Conservation (phyloP, 148 eudicot species). For the Pouteria glomerata region DNA sequence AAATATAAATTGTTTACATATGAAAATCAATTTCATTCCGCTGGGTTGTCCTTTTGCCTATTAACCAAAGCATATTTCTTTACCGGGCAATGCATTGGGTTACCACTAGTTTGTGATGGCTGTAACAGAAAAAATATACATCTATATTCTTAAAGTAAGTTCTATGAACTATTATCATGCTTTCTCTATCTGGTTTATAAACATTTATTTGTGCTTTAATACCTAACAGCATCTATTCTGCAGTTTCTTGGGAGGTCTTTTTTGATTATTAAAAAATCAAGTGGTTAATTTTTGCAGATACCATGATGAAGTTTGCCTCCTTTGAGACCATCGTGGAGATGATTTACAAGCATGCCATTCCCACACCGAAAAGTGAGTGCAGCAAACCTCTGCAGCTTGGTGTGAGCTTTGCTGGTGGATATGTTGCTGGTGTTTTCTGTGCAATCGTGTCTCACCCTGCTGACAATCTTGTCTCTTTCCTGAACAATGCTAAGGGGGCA, state of each 20-base stretch:
- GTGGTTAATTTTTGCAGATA: constrained; percentile 47
- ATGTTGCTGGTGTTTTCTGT: constrained; percentile 86
- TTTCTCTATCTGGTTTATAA: background rate
- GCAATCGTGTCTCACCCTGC: constrained; percentile 95
- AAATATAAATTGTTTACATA: no score
- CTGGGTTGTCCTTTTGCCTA: no score
- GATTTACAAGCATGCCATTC: constrained; percentile 81
- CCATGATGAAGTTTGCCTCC: constrained; percentile 99
- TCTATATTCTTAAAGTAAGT: background rate
- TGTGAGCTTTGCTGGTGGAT: constrained; percentile 96
- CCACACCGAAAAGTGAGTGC: constrained; percentile 75
- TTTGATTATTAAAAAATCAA: background rate
- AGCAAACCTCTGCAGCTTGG: constrained; percentile 88
- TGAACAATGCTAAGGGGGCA: constrained; percentile 91
- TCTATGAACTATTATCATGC: background rate
- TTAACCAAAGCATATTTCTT: no score
- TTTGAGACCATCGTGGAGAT: constrained; percentile 87
- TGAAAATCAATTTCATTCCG: no score
- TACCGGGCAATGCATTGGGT: no score
- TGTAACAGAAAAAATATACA: no score
- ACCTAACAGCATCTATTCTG: background rate
- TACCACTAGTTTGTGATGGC: no score
- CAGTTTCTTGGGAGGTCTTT: no score
- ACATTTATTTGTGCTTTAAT: background rate
- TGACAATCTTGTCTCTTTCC: constrained; percentile 94